phyloP scores from a whole-genome alignment of 805 yeast species.

The Lipomyces sp. region DNA sequence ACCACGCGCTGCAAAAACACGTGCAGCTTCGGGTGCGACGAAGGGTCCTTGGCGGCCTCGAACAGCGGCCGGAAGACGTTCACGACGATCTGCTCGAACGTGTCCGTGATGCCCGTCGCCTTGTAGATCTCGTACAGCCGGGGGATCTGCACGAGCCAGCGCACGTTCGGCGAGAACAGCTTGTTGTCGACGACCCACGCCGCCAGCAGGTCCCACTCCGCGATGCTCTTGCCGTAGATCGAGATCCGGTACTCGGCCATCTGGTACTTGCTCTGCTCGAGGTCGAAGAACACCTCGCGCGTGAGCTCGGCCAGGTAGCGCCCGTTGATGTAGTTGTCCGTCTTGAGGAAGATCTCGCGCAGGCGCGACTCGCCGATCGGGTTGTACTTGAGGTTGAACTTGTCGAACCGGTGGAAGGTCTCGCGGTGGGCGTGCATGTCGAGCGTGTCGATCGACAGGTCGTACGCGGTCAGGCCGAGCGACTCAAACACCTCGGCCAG shows the following conservation, averaged over 20 bases:
- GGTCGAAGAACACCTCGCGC: constrained; percentile 84
- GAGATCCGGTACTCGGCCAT: constrained; percentile 97
- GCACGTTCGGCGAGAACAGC: constrained; percentile 84
- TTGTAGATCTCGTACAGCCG: constrained; percentile 87
- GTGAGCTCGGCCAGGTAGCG: constrained; percentile 89
- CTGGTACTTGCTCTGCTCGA: constrained; percentile 93
- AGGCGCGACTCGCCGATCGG: constrained; percentile 98
- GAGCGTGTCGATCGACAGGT: constrained; percentile 88
- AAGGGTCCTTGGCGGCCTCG: constrained; percentile 84
- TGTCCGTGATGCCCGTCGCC: constrained; percentile 62
- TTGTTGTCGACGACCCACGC: constrained; percentile 93
- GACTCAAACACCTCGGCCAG: constrained; percentile 89
- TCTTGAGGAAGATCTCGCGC: constrained; percentile 92
- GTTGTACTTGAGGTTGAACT: constrained; percentile 92
- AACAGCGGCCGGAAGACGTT: constrained; percentile 85
- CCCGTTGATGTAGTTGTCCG: constrained; percentile 90
- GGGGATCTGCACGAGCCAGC: constrained; percentile 97
- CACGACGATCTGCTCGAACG: constrained; percentile 70
- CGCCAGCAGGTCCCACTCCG: constrained; percentile 95
- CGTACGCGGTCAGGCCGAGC: constrained; percentile 87
- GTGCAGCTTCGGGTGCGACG: constrained; percentile 84
- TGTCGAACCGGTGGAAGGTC: constrained; percentile 96
- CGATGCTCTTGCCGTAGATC: constrained; percentile 80
- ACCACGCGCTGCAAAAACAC: constrained; percentile 88
- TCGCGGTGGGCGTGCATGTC: constrained; percentile 99